Conservation (phyloP, 345 rosid genomes). For the Carallia brachiata region DNA sequence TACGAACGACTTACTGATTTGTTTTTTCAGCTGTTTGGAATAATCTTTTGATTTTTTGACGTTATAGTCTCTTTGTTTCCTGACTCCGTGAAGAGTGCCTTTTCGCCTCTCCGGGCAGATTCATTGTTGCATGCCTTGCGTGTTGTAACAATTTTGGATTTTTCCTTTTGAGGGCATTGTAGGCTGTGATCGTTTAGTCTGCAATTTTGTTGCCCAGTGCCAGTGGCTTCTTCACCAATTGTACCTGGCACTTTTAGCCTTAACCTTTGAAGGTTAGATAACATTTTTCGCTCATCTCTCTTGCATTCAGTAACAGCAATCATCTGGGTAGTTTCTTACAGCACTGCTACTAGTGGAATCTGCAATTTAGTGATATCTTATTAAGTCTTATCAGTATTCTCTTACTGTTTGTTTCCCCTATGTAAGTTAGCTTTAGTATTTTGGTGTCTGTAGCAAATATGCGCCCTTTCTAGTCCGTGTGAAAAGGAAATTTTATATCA, state of each 20-base stretch:
- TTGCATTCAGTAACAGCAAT: no score
- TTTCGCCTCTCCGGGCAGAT: conserved; percentile 86
- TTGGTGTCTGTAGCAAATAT: no score
- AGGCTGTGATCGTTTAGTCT: neutral
- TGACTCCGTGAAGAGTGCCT: conserved; percentile 89
- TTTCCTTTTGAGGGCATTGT: neutral
- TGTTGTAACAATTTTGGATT: conserved; percentile 16
- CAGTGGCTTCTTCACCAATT: neutral
- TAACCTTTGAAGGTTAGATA: neutral
- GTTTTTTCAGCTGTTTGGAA: neutral
- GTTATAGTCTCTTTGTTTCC: conserved; percentile 24
- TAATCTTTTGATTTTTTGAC: neutral
- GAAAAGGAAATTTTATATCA: no score
- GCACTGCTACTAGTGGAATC: no score
- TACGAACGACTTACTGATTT: conserved; percentile 10
- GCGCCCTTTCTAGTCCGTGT: no score
- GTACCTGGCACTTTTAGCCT: neutral
- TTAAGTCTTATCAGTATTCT: no score
- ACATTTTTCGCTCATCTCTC: no score
- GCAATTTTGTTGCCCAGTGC: neutral
- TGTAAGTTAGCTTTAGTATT: no score
- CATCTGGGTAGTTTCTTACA: no score
- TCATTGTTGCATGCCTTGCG: conserved; percentile 15
- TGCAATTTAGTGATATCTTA: no score
- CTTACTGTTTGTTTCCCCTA: no score